Evolutionary conservation across 768 basidiomycete species (phyloP), one percentile per base, ranked within the genome.

Genomic region (Mycena metata): DNA sequence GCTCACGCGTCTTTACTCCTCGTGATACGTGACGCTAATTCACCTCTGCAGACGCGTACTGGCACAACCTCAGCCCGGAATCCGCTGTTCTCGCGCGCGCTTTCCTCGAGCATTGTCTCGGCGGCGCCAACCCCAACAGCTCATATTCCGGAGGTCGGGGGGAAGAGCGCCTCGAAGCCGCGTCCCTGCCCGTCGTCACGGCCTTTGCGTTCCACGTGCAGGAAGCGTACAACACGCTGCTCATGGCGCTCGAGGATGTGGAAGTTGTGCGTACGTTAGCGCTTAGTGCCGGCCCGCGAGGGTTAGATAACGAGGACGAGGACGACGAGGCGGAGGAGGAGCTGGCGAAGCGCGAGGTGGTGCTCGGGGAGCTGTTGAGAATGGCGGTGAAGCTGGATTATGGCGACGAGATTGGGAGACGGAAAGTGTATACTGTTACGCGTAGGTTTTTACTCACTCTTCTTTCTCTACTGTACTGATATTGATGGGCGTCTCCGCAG

Each of bases 321-420:
- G 79, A 78, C 2, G 76, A 77, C 13, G 78, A 78, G n/a, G 76
- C 76, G 21, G 88, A 90, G 50, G 91, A 92, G 59, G 86, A 88
- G 63, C 77, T 87, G 19, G 83, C 88, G 5, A 90, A 90, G 73
- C 82, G 82, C 30, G 92, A 93, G 70, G 91, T 95, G 63, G 81
- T 96, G 13, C 86, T 98, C 51, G 85, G 90, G 3, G 95, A 98
- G 76, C 82, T 98, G 73, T 83, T 98, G 39, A 87, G 87, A 62
- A 87, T 98, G 67, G 92, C 94, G 0, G 84, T 94, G 35, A 91
- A 91, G 70, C 82, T 96, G 46, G 97, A 99, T 78, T 98, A 96
- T 72, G 90, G 90, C 26, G 97, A 99, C 78, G 96, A 98, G 77
- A 96, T 97, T 74, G 97, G 97, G 11, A 80, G 97, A 61, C 82